Base-by-base conservation (phyloP, 495 filamentous ascomycete species). In the Neurospora tetraspora region DNA sequence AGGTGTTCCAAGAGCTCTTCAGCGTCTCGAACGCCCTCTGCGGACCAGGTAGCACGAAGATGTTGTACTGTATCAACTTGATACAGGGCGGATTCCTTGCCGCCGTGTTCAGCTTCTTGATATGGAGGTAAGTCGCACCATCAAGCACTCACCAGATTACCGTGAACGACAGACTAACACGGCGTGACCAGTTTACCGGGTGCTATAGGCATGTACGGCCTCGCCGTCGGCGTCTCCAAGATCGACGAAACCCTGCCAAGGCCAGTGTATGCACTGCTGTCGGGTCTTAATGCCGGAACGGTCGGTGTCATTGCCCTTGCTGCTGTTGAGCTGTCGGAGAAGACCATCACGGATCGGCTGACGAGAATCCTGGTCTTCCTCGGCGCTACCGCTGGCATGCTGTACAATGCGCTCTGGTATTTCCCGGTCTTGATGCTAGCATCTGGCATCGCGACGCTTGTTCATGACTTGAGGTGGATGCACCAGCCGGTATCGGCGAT, bases 341-440 rank as follows among this genome's bases (percentile, higher is more conserved):
- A 93, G 77, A 88, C 92, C 5, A 91, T 96, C 75, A 93, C 87
- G 0, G 93, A 96, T 75, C 85, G 84, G 69, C 43, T 94, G 38
- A 90, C 92, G 0, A 81, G 93, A 2, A 83, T 92, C 14, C 74
- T 94, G 2, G 88, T 96, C 1, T 89, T 93, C 71, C 76, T 93
- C n/a, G 88, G 87, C 18, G 93, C 83, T 27, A 83, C 86, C 4
- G 91, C 90, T 0, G 93, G 92, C 7, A 80, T 95, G 79, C 85
- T 91, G 53, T 94, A 95, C 74, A 93, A 88, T 71, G 88, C 92
- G 0, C 81, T 94, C 0, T 96, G 92, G 93, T 96, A 94, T 76
- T 95, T 94, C 74, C 93, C 93, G 0, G 78, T 92, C 1, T 76
- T 96, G 10, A 91, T 95, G 86, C 71, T 89, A 12, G 38, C 80